phyloP scores from a whole-genome alignment of 176 grass and related monocot genomes.

The Oryza longistaminata region DNA sequence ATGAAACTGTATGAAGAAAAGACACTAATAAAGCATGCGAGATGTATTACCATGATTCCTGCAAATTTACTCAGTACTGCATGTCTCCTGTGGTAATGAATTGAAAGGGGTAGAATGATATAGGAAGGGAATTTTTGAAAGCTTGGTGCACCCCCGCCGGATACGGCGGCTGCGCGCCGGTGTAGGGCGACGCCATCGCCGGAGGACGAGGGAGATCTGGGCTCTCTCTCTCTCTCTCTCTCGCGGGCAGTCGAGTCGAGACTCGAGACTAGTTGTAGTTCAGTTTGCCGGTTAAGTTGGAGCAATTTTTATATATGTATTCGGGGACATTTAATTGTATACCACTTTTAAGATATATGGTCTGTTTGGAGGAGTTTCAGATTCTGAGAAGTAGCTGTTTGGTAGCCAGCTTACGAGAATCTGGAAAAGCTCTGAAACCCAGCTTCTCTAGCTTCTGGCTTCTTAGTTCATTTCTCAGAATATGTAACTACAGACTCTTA shows the following conservation, averaged over 20 bases:
- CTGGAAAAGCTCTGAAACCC: too few species aligned
- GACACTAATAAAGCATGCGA: neutral
- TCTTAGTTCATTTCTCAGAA: too few species aligned
- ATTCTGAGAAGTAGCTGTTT: too few species aligned
- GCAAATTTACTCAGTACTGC: neutral
- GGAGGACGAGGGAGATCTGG: conserved; percentile 41
- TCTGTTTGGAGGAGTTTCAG: too few species aligned
- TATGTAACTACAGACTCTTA: too few species aligned
- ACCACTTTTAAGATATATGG: too few species aligned
- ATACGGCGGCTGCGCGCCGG: conserved; percentile 41
- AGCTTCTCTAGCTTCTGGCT: too few species aligned
- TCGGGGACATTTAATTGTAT: too few species aligned
- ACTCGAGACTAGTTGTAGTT: neutral
- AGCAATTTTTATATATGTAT: neutral
- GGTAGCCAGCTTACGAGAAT: too few species aligned
- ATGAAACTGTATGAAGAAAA: conserved; percentile 21
- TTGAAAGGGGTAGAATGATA: neutral
- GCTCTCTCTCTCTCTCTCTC: neutral
- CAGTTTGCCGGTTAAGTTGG: neutral
- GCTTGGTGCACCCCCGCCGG: neutral
- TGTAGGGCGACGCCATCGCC: conserved; percentile 60
- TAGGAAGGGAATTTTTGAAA: neutral
- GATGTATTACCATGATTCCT: neutral
- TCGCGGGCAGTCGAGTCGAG: neutral
- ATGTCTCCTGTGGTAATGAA: neutral